Evolutionary conservation across 208 protist genomes (phyloP), one percentile per base, ranked within the genome.

Genomic region (Crithidia fasciculata): DNA sequence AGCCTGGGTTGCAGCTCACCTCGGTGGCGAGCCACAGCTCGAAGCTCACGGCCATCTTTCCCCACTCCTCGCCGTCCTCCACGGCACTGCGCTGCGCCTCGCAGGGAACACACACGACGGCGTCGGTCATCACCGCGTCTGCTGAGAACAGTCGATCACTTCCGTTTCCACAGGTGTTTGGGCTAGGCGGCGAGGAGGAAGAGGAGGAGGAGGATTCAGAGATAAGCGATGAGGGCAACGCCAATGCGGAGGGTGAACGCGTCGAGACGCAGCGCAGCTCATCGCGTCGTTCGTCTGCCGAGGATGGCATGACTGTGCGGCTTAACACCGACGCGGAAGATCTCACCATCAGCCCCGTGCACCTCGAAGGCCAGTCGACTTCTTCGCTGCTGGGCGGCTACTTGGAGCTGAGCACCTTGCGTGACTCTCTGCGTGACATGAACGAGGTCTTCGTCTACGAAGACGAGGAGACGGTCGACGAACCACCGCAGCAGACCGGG

Each of bases 391-490:
- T 37, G 59, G 37, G 4, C 16, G n/a, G 62, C 39, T n/a, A 63
- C 13, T 16, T 6, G 15, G 60, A 2, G n/a, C 5, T 15, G 8
- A 16, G 61, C 37, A 10, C 19, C 0, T 45, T 71, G 47, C 66
- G 75, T 12, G 74, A 85, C 55, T 78, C 82, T 2, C 53, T 87
- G 57, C 74, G 50, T 37, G 66, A 80, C 56, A 78, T 83, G 60
- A 85, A 84, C 18, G 79, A 88, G 64, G 82, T 82, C 4, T 87
- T 90, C 73, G 43, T 84, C 41, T 84, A 86, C 61, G 86, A 86
- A 58, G 82, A 86, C 12, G 85, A 90, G 54, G 83, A 84, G 40
- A 80, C 70, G 2, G 56, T 69, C 8, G 16, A 19, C 8, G 69
- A 28, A 45, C 55, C 45, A 41, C 55, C 28, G 61, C 53, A 57